Percentiles rank a stretch among this genome's conserved stretches.
Evolutionary conservation across 2,329 filamentous ascomycete genomes (phyloP).

Genomic region (Rhynchosporium graminicola): DNA sequence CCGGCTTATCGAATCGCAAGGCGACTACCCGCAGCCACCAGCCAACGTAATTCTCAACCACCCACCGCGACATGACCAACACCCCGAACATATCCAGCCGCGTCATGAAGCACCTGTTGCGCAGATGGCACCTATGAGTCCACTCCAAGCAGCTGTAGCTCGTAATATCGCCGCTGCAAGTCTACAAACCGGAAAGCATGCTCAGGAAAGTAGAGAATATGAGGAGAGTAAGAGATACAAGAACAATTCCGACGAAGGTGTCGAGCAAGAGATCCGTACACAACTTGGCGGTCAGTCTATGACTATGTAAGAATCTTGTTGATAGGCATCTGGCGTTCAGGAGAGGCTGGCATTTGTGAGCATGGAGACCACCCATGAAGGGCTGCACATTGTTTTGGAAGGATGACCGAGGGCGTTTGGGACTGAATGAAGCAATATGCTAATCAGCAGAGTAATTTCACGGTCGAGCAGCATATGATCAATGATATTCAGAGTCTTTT

Average conservation of each 20-base stretch:
- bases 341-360: constrained; percentile 17
- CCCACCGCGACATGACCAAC: constrained; percentile 42
- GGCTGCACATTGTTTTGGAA: constrained; percentile 7
- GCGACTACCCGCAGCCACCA: constrained; percentile 82
- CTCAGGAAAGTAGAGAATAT: constrained; percentile 29
- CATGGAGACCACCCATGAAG: constrained; percentile 8
- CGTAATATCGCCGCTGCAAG: constrained; percentile 39
- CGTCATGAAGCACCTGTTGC: constrained; percentile 36
- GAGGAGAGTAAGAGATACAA: constrained; percentile 43
- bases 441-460: background rate
- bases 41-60: constrained; percentile 72
- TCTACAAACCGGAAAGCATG: constrained; percentile 36
- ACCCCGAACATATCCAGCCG: constrained; percentile 33
- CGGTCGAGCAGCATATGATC: background rate
- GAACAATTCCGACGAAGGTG: constrained; percentile 44
- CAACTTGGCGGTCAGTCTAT: constrained; percentile 50
- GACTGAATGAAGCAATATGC: background rate
- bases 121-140: constrained; percentile 42
- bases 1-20: constrained; percentile 77
- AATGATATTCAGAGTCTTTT: background rate
- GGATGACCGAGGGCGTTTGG: constrained; percentile 15
- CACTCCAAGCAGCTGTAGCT: constrained; percentile 43
- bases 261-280: constrained; percentile 52
- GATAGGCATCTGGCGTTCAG: constrained; percentile 20
- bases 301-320: constrained; percentile 30